phyloP scores from a whole-genome alignment of 129 eudicot species.

The Chrysanthemum makinoi region DNA sequence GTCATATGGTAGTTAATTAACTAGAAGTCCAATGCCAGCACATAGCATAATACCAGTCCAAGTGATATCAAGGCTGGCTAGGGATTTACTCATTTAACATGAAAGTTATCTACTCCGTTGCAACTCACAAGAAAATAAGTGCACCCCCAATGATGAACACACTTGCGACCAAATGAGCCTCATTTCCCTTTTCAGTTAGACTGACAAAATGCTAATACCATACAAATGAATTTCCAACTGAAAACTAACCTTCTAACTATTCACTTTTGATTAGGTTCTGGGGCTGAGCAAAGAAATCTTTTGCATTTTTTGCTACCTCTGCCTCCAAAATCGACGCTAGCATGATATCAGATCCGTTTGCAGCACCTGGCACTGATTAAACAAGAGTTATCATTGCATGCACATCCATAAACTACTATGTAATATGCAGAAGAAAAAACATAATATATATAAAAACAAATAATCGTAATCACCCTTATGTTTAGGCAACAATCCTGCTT shows the following conservation, averaged over 20 bases:
- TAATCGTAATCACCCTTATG: constrained; percentile 47
- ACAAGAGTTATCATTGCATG: constrained; percentile 4
- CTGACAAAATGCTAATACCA: constrained; percentile 2
- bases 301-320: constrained; percentile 82
- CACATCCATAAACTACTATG: constrained; percentile 4
- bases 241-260: constrained; percentile 32
- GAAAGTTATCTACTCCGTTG: too few relatives aligned
- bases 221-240: not conserved
- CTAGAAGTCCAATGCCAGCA: not conserved
- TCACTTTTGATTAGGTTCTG: constrained; percentile 47
- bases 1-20: constrained; percentile 2
- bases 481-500: constrained; percentile 73
- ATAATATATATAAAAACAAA: constrained; percentile 9
- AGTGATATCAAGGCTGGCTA: not conserved
- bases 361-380: constrained; percentile 49
- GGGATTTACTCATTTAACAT: too few relatives aligned
- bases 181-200: constrained; percentile 9
- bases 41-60: not conserved
- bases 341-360: constrained; percentile 71
- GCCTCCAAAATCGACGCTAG: constrained; percentile 81
- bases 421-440: constrained; percentile 4
- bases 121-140: not conserved
- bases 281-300: constrained; percentile 60
- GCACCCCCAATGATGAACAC: not conserved
- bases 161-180: not conserved